Evolutionary conservation across 2,329 filamentous ascomycete genomes (phyloP).

Genomic region (Colletotrichum tropicicola): DNA sequence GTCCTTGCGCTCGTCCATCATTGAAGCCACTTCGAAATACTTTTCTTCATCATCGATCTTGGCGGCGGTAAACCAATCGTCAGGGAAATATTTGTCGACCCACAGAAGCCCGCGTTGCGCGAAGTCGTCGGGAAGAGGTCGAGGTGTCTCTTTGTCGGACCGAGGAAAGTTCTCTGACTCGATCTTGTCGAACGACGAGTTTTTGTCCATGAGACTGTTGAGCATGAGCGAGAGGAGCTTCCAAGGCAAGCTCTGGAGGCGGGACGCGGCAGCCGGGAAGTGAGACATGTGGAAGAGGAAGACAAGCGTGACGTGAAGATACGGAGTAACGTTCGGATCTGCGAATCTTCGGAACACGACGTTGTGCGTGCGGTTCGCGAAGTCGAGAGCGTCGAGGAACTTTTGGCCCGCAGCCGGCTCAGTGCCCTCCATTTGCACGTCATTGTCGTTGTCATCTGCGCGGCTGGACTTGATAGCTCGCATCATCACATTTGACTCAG

Average conservation of each 20-base stretch:
- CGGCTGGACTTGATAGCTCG: not conserved
- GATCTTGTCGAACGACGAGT: not conserved
- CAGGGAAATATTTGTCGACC: constrained; percentile 65
- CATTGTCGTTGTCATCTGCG: not conserved
- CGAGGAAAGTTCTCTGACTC: constrained; percentile 56
- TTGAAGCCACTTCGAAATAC: constrained; percentile 68
- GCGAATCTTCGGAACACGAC: constrained; percentile 42
- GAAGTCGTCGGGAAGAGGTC: constrained; percentile 76
- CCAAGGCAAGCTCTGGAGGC: constrained; percentile 64
- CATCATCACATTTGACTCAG: constrained; percentile 7
- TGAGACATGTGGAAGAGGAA: constrained; percentile 61
- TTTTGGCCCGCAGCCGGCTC: not conserved
- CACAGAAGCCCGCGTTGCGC: constrained; percentile 71
- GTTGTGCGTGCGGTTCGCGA: not conserved
- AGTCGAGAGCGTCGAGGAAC: constrained; percentile 71
- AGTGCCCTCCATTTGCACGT: not conserved
- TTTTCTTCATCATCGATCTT: constrained; percentile 74
- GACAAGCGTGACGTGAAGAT: constrained; percentile 68
- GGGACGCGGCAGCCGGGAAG: constrained; percentile 50
- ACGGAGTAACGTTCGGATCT: constrained; percentile 69
- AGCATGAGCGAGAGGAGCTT: constrained; percentile 51
- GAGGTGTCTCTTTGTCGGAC: constrained; percentile 50
- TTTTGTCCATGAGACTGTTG: constrained; percentile 43
- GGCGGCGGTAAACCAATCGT: constrained; percentile 65
- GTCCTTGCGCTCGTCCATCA: constrained; percentile 64